These are phyloP conservation scores for Gardenia jasminoides DNA, from an alignment of 257 asterid genomes.

Conservation along the genomic window DNA sequence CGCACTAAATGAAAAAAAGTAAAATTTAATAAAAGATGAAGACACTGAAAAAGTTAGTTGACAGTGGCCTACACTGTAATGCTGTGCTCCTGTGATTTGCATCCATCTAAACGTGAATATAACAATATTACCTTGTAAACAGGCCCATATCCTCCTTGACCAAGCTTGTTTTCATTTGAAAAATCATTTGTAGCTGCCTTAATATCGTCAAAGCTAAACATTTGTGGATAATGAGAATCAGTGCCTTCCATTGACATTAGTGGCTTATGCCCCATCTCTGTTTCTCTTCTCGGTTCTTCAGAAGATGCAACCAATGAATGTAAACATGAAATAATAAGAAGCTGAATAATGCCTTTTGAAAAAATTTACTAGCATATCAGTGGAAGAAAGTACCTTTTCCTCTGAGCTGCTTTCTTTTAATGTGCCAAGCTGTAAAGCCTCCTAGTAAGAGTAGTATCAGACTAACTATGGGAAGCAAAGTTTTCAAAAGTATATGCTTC, in stretches of 20 bases:
- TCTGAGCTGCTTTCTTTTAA: slow-evolving; percentile 3
- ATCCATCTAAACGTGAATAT: not conserved
- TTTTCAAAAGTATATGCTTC: slow-evolving; percentile 12
- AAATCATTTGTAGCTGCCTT: slow-evolving; percentile 24
- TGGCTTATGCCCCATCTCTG: slow-evolving; percentile 1
- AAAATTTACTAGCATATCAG: not conserved
- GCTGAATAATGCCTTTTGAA: not conserved
- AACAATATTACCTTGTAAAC: slow-evolving; percentile 26
- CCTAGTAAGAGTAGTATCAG: slow-evolving; percentile 7
- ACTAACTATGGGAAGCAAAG: slow-evolving; percentile 9
- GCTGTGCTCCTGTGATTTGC: not conserved
- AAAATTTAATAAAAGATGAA: too few relatives aligned
- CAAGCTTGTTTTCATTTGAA: slow-evolving; percentile 29
- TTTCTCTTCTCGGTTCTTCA: not conserved
- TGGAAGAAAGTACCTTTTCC: slow-evolving; percentile 8
- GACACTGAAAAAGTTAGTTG: not conserved
- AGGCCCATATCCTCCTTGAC: slow-evolving; percentile 29
- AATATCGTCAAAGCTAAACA: slow-evolving; percentile 19
- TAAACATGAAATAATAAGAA: not conserved
- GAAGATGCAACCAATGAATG: not conserved
- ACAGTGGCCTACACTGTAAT: not conserved
- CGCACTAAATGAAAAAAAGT: not conserved
- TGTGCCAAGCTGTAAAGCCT: slow-evolving; percentile 4
- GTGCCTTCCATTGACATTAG: not conserved
- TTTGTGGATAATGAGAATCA: slow-evolving; percentile 5